Percentiles rank a stretch among this genome's conserved stretches.
These are phyloP conservation scores for Benincasa hispida DNA, from an alignment of 306 rosid genomes.

Conservation along the genomic window DNA sequence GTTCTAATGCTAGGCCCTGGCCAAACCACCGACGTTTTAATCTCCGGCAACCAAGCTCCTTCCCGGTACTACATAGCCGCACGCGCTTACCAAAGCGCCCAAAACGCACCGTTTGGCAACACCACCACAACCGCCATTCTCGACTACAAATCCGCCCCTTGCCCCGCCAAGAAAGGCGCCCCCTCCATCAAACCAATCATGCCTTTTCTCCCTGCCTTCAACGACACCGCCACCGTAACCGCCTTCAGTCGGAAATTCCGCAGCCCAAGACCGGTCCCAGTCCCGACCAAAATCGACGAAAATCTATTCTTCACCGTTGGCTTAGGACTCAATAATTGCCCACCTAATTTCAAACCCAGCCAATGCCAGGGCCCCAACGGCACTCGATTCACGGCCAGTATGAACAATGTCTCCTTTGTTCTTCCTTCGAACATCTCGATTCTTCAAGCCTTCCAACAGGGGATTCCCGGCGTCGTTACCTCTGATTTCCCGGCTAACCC, in stretches of 20 bases:
- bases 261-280: slow-evolving; percentile 41
- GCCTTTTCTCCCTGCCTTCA: slow-evolving; percentile 63
- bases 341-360: slow-evolving; percentile 15
- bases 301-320: slow-evolving; percentile 58
- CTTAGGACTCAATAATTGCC: slow-evolving; percentile 69
- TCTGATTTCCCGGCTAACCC: slow-evolving; percentile 71
- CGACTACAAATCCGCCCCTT: slow-evolving; percentile 40
- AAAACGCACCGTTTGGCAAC: slow-evolving; percentile 62
- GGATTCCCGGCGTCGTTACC: slow-evolving; percentile 59
- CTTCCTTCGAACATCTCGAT: slow-evolving; percentile 55
- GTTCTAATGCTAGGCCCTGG: slow-evolving; percentile 90
- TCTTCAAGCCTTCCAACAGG: slow-evolving; percentile 51
- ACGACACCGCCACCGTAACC: slow-evolving; percentile 69
- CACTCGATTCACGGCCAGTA: slow-evolving; percentile 75
- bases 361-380: slow-evolving; percentile 86
- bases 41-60: slow-evolving; percentile 58
- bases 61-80: slow-evolving; percentile 70
- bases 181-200: slow-evolving; percentile 27
- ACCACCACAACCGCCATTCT: slow-evolving; percentile 93
- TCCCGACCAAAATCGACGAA: slow-evolving; percentile 64
- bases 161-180: slow-evolving; percentile 34
- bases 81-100: slow-evolving; percentile 64
- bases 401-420: slow-evolving; percentile 67
- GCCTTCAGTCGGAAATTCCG: slow-evolving; percentile 44
- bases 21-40: slow-evolving; percentile 83